Conservation (phyloP, 2,329 filamentous ascomycete species). For the Emydomyces testavorans region DNA sequence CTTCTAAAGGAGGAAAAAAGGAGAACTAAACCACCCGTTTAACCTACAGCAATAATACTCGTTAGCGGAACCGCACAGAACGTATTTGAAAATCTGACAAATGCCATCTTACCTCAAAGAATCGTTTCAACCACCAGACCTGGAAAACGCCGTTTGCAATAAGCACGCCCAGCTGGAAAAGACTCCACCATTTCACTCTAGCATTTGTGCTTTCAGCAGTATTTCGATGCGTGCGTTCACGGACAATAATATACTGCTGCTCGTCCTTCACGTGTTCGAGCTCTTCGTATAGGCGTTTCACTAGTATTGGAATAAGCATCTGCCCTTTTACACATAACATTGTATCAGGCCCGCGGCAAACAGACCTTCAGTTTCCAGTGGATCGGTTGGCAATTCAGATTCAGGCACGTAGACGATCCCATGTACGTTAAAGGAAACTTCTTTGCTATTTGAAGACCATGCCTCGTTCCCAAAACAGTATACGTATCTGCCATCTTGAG, state of each 20-base stretch:
- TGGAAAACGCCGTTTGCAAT: conserved; percentile 92
- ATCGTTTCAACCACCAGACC: conserved; percentile 98
- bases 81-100: neutral
- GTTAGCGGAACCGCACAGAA: conserved; percentile 7
- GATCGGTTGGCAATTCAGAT: conserved; percentile 69
- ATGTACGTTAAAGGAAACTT: conserved; percentile 98
- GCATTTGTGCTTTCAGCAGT: conserved; percentile 97
- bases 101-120: conserved; percentile 63
- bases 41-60: conserved; percentile 26
- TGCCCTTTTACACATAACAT: neutral
- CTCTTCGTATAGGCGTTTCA: conserved; percentile 71
- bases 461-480: conserved; percentile 99
- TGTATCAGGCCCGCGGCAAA: conserved; percentile 8
- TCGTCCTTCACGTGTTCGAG: conserved; percentile 92
- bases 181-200: conserved; percentile 98
- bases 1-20: conserved; percentile 6
- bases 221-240: conserved; percentile 93
- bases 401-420: conserved; percentile 96
- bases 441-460: conserved; percentile 91
- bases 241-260: conserved; percentile 89
- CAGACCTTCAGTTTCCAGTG: conserved; percentile 78
- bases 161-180: conserved; percentile 85
- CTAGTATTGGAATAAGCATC: conserved; percentile 36
- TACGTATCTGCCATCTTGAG: conserved; percentile 72
- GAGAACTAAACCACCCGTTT: conserved; percentile 37